Evolutionary conservation across 148 eudicot species (phyloP).

Genomic region (Chenopodium suecicum): DNA sequence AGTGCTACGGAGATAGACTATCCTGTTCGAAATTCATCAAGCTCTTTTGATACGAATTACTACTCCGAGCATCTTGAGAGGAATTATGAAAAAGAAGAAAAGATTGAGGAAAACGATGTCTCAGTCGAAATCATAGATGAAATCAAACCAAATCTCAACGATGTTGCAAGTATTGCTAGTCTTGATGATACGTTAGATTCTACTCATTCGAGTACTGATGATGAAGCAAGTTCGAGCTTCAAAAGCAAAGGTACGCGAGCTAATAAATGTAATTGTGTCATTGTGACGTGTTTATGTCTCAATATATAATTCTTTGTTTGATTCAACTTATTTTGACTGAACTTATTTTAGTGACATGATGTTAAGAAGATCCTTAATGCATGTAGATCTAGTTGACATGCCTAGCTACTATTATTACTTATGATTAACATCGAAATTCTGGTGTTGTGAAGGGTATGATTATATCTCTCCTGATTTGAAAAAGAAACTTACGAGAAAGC

Average conservation of each 20-base stretch:
- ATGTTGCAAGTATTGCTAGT: too few relatives aligned
- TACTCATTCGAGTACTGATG: too few relatives aligned
- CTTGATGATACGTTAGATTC: too few relatives aligned
- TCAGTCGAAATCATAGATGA: not conserved
- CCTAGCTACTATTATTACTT: not conserved
- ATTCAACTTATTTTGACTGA: too few relatives aligned
- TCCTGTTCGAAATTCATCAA: not conserved
- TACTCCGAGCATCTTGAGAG: not conserved
- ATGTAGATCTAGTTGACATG: too few relatives aligned
- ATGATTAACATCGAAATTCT: too few relatives aligned
- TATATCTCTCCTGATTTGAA: not conserved
- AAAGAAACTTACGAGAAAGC: not conserved
- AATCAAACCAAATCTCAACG: not conserved
- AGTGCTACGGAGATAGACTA: conserved; percentile 1
- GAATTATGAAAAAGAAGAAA: not conserved
- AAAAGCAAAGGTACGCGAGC: not conserved
- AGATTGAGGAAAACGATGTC: not conserved
- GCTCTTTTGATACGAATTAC: not conserved
- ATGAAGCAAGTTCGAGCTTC: too few relatives aligned
- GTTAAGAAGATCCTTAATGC: too few relatives aligned
- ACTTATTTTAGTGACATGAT: too few relatives aligned
- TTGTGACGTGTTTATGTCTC: too few relatives aligned
- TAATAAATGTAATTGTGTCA: too few relatives aligned
- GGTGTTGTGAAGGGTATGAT: not conserved
- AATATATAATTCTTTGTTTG: too few relatives aligned